Base-by-base conservation (phyloP, 2,329 filamentous ascomycete genomes). In the Fusarium hostae region DNA sequence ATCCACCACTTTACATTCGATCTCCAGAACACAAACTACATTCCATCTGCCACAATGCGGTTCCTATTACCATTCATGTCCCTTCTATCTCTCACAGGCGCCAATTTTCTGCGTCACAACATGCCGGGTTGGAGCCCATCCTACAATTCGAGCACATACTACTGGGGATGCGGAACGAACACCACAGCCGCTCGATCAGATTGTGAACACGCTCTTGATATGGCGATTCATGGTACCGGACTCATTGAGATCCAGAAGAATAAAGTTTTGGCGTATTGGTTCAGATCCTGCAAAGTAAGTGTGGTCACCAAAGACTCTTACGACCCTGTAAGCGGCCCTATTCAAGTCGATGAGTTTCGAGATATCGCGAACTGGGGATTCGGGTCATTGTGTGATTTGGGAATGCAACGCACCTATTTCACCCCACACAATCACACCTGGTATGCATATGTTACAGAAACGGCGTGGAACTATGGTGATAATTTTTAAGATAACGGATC, bases 371-470 rank as follows among this genome's bases (percentile, higher is more conserved):
- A 41, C 13, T 68, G 56, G 48, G 63, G 63, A 18, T 3, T 48
- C 4, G 18, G 48, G 1, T 20, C 43, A 18, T 35, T 68, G 2
- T 67, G 63, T 24, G 32, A 40, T 11, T 15, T n/a, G n/a, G 35
- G 54, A 4, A 32, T 20, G 9, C 62, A 68, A 9, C 62, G 39
- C 6, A 26, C 63, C 20, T 51, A 12, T 24, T 40, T 56, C 3
- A 56, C 11, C 24, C 55, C 65, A 12, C 56, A 56, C 5, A 62
- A 62, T n/a, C 30, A 43, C 4, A 45, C 32, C 18, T 61, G 63
- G 47, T 35, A 6, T 24, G 26, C 48, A 9, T 62, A 30, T 26
- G 2, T 67, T 1, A 63, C 22, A 13, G 64, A 66, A 6, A 9
- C 26, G 16, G 26, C 15, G 6, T 68, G 63, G 48, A 26, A 62